Conservation (phyloP, 495 filamentous ascomycete species). For the Neurospora sp. region DNA sequence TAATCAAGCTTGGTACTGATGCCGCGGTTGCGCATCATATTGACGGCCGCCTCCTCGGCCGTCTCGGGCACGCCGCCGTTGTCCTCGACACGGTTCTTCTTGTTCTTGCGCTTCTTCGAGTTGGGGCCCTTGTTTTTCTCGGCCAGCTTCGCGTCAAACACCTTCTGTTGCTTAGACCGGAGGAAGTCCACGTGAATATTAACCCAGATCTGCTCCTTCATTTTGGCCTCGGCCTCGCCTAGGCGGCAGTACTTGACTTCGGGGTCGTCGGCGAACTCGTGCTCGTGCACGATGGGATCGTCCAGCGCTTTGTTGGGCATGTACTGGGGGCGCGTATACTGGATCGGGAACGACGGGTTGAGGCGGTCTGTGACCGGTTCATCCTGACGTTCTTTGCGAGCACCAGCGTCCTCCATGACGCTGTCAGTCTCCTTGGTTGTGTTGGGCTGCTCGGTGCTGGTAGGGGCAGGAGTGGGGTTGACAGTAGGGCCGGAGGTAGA, state of each 20-base stretch:
- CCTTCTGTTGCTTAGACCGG: slow-evolving; percentile 68
- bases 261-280: slow-evolving; percentile 77
- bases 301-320: slow-evolving; percentile 17
- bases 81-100: slow-evolving; percentile 44
- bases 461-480: neutral
- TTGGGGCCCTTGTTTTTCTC: slow-evolving; percentile 40
- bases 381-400: neutral
- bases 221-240: slow-evolving; percentile 52
- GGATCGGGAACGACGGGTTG: neutral
- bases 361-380: neutral
- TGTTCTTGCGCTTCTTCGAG: slow-evolving; percentile 32
- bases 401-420: neutral
- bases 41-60: slow-evolving; percentile 63
- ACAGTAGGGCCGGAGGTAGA: neutral
- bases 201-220: slow-evolving; percentile 89
- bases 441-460: neutral
- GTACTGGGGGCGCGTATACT: neutral
- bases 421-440: neutral
- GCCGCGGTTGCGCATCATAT: slow-evolving; percentile 60
- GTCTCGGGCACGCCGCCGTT: slow-evolving; percentile 36
- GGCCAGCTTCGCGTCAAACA: slow-evolving; percentile 53
- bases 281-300: slow-evolving; percentile 51
- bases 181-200: slow-evolving; percentile 87
- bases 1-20: slow-evolving; percentile 83
- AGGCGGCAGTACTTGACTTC: slow-evolving; percentile 74